Evolutionary conservation across 495 filamentous ascomycete species (phyloP), one percentile per base, ranked within the genome.

Genomic region (Cryomyces antarcticus): DNA sequence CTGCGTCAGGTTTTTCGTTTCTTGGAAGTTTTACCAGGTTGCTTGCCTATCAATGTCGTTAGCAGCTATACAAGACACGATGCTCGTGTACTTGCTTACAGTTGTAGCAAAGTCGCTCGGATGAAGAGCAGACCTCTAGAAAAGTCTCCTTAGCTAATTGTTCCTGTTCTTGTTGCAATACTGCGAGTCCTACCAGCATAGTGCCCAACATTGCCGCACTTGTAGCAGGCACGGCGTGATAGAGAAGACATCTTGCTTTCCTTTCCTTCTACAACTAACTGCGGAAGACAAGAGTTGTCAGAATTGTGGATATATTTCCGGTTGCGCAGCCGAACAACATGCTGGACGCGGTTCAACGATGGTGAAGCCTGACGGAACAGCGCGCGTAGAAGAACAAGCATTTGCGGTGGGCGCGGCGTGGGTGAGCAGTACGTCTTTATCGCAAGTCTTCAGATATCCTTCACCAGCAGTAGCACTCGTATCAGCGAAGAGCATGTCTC

Each of bases 171-270:
- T 31, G 29, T 29, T 24, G 17, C 17, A 24, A 24, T 2, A 24
- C 17, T 24, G 31, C 45, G 44, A 51, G 42, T 66, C 72, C 62
- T 62, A 78, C 74, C 74, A 52, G 89, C 89, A 60, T 92, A 95
- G 68, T 99, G 89, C 62, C 89, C 89, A 59, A 99, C 86, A 57
- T 94, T 93, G 65, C 92, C 92, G 71, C 92, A 99, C 70, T 99
- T 99, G 73, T 95, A 99, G 76, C 92, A 99, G 49, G 88, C 92
- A 63, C 92, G 82, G 62, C 89, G 84, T 60, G 86, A 88, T 58
- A 95, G 73, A 53, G 92, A 93, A 67, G 87, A 88, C 77, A 85
- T 89, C 39, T 43, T 60, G 41, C 17, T 24, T 24, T 24, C 17
- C 1, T 40, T 44, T 28, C 38, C 41, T 43, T 40, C 45, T 45